A percentile compares a stretch with the other conserved stretches of the same genome.
These are phyloP conservation scores for Termitomyces bulborhizus DNA, from an alignment of 768 basidiomycete genomes.

Conservation along the genomic window DNA sequence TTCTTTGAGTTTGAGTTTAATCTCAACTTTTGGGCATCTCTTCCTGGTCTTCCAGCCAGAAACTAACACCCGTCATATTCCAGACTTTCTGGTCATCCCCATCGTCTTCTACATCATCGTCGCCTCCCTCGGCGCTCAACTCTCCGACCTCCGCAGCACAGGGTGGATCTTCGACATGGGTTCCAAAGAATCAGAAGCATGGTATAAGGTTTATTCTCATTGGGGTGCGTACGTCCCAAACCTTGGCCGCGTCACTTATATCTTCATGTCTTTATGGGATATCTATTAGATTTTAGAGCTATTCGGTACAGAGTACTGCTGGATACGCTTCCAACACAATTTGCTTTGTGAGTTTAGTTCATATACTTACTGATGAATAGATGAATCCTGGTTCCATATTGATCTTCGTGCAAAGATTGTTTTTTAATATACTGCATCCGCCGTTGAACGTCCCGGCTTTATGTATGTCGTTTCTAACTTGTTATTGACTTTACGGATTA, in stretches of 20 bases:
- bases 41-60: no score
- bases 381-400: no score
- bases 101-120: slow-evolving; percentile 80
- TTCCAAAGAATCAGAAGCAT: slow-evolving; percentile 32
- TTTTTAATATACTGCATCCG: slow-evolving; percentile 82
- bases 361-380: no score
- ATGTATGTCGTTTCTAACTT: slow-evolving; percentile 34
- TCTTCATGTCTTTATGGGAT: no score
- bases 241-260: no score
- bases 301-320: slow-evolving; percentile 65
- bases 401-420: slow-evolving; percentile 40
- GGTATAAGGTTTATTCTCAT: slow-evolving; percentile 85
- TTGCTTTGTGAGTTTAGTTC: slow-evolving; percentile 63
- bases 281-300: slow-evolving; percentile 45
- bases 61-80: no score
- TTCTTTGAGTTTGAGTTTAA: no score
- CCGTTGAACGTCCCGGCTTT: slow-evolving; percentile 88
- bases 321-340: slow-evolving; percentile 87
- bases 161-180: slow-evolving; percentile 89
- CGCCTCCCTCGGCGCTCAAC: slow-evolving; percentile 51
- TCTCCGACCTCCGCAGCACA: slow-evolving; percentile 47
- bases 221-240: slow-evolving; percentile 43
- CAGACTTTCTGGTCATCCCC: slow-evolving; percentile 81
- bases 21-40: no score
- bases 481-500: no score